Evolutionary conservation across 805 yeast species (phyloP).

Genomic region (Candida maesae): DNA sequence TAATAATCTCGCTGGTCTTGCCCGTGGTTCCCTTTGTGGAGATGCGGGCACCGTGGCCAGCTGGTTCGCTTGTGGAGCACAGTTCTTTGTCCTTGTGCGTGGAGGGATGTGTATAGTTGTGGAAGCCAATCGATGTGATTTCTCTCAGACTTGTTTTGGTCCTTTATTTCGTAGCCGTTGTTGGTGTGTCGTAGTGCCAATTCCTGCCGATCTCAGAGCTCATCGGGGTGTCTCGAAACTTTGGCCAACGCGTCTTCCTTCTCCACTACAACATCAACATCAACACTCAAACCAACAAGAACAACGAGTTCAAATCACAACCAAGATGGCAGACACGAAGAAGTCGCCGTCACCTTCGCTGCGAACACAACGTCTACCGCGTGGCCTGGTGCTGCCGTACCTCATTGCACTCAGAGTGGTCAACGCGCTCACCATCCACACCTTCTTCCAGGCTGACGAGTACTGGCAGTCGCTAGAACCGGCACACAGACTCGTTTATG

Average conservation of each 20-base stretch:
- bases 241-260: too few relatives aligned
- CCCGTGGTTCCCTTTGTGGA: neutral
- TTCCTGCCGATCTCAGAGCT: too few relatives aligned
- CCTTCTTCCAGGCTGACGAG: constrained; percentile 96
- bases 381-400: constrained; percentile 23
- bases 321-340: neutral
- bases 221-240: too few relatives aligned
- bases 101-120: too few relatives aligned
- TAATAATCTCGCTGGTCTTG: constrained; percentile 25
- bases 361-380: constrained; percentile 14
- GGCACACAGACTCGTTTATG: constrained; percentile 71
- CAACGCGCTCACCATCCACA: constrained; percentile 60
- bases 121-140: too few relatives aligned
- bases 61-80: constrained; percentile 31
- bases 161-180: too few relatives aligned
- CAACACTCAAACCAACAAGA: neutral
- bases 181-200: too few relatives aligned
- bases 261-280: neutral
- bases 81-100: constrained; percentile 3
- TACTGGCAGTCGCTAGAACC: constrained; percentile 92
- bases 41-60: constrained; percentile 9
- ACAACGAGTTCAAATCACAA: neutral
- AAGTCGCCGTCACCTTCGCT: constrained; percentile 8
- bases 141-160: too few relatives aligned
- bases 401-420: constrained; percentile 45